Base-by-base conservation (phyloP, 495 filamentous ascomycete genomes). In the Hyaloscypha variabilis region DNA sequence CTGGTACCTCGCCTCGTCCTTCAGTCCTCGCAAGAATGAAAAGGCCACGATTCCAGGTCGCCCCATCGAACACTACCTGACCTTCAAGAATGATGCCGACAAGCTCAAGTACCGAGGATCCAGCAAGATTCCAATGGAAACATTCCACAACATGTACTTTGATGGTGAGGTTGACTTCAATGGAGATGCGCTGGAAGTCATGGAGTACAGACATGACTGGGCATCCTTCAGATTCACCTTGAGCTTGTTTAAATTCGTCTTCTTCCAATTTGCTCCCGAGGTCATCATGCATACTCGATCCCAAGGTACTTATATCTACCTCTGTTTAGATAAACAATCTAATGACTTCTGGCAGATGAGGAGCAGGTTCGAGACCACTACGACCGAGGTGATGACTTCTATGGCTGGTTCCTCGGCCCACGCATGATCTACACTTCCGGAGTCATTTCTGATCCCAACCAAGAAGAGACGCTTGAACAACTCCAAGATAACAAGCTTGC, bases 371-470 rank as follows among this genome's bases (percentile, higher is more conserved):
- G 91, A 65, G 88, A 89, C 67, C 90, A 93, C 77, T 94, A 96
- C 76, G 91, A 94, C 80, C 86, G 90, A 70, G 91, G 91, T 69
- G 90, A 95, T 76, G 91, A 96, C 77, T 91, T 91, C 77, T 96
- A 96, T 79, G 86, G 82, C 75, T 96, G 90, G 90, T 94, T 94
- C 80, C 84, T 96, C 53, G 92, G 91, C 66, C 91, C 90, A 46
- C 91, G 91, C 70, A 96, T 96, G 91, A 89, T 94, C 76, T 96
- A 94, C 77, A 94, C 92, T 51, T 91, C 88, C 14, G 91, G 91
- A 54, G 81, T 96, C 65, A 91, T 96, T 76, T 86, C 85, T 21
- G 90, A 96, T 71, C 83, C 88, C 73, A 84, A 83, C 77, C 79
- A 77, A 28, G 91, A 94, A 76, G 91, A 96, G 76, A 83, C 85